Evolutionary conservation across 2,329 filamentous ascomycete species (phyloP), one percentile per base, ranked within the genome.

Genomic region (Aspergillus pseudoterreus): DNA sequence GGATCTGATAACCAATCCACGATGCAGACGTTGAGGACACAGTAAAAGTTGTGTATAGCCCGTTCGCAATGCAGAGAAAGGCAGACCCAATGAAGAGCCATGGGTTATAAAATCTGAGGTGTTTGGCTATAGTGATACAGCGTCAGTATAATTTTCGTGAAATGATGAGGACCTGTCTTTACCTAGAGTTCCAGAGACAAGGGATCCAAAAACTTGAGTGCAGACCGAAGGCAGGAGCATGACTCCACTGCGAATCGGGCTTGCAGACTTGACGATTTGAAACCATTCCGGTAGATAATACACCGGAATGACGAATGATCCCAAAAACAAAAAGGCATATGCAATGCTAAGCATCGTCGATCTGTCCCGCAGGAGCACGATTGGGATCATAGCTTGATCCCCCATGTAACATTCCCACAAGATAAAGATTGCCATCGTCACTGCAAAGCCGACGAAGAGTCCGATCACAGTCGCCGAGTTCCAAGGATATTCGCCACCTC

Each of bases 401-500:
- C 39, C 50, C 32, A 47, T 44, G 44, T 32, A 45, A 15, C 3
- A 19, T 44, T 52, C 27, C 45, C 45, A 47, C n/a, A 43, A 30
- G 22, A 47, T 27, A 32, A 52, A 52, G 2, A 48, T 27, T n/a
- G 19, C 6, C 8, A 44, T 19, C 14, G 24, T 33, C 27, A 44
- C 14, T 21, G 17, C 55, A 15, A 43, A 49, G 8, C 50, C 55
- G 12, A 50, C 21, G 14, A 67, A 53, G 6, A 67, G 56, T 17
- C 59, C 63, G 47, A 66, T 62, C 17, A 65, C 55, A 4, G 47
- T 60, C 3, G 61, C 53, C 2, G 54, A 57, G 10, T 45, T 39
- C 62, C 62, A 65, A 11, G 49, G 8, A 38, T 62, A 59, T 21
- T 50, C 35, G 2, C 33, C 48, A 5, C 62, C 63, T 15, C 62